Evolutionary conservation across 2,329 filamentous ascomycete species (phyloP).

Genomic region (Pseudogymnoascus verrucosus): DNA sequence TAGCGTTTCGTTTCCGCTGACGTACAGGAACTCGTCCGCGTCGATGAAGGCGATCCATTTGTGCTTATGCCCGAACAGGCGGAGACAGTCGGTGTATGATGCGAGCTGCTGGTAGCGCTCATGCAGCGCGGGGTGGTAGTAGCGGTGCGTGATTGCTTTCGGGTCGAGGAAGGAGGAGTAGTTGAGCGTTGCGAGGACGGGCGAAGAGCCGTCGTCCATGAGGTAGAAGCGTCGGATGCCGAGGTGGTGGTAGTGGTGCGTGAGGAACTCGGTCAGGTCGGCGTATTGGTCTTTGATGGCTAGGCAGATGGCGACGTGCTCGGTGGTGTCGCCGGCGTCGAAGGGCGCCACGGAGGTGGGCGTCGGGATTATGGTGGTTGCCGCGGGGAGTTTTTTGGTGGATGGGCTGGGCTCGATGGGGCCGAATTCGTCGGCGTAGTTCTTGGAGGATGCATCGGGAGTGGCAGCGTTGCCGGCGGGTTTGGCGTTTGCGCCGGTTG

Average conservation of each 20-base stretch:
- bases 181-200: constrained; percentile 14
- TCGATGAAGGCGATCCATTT: constrained; percentile 30
- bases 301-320: constrained; percentile 23
- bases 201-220: constrained; percentile 23
- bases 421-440: neutral
- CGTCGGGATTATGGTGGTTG: neutral
- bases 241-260: constrained; percentile 24
- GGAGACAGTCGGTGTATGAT: constrained; percentile 20
- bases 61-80: constrained; percentile 21
- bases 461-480: neutral
- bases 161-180: constrained; percentile 17
- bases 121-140: constrained; percentile 14
- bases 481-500: neutral
- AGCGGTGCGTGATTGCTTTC: constrained; percentile 20
- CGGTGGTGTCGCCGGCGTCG: constrained; percentile 25
- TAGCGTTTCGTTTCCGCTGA: constrained; percentile 20
- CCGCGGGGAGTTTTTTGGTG: neutral
- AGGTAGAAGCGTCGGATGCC: constrained; percentile 24
- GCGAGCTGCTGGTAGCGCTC: constrained; percentile 15
- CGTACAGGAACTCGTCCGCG: constrained; percentile 24
- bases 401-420: neutral
- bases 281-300: constrained; percentile 18
- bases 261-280: constrained; percentile 22
- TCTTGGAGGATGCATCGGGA: neutral
- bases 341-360: neutral